A percentile compares a stretch with the other conserved stretches of the same genome.
phyloP scores from a whole-genome alignment of 176 grass and related monocot genomes.

The Otatea glauca region DNA sequence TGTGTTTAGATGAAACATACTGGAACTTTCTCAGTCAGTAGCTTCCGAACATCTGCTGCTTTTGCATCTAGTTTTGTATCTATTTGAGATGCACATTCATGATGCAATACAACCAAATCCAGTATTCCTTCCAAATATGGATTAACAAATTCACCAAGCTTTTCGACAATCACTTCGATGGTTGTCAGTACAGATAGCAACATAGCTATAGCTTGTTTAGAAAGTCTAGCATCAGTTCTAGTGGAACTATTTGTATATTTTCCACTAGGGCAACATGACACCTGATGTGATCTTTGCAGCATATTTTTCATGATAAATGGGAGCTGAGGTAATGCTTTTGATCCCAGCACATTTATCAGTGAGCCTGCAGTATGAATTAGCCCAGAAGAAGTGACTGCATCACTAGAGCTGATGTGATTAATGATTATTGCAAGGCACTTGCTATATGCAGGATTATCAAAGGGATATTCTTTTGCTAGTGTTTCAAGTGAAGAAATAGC shows the following conservation, averaged over 20 bases:
- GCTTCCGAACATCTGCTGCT: constrained; percentile 63
- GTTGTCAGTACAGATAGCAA: constrained; percentile 68
- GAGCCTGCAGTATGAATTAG: constrained; percentile 66
- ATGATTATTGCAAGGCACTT: constrained; percentile 64
- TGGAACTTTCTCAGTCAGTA: constrained; percentile 82
- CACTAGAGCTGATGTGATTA: constrained; percentile 61
- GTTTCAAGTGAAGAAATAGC: constrained; percentile 87
- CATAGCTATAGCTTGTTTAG: constrained; percentile 42
- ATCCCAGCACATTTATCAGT: constrained; percentile 82
- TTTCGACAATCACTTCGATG: constrained; percentile 77
- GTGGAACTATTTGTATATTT: constrained; percentile 30
- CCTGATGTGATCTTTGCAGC: constrained; percentile 61
- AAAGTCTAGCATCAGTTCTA: constrained; percentile 33
- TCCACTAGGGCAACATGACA: constrained; percentile 60
- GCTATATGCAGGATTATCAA: constrained; percentile 67
- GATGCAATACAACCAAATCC: constrained; percentile 73
- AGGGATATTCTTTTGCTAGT: constrained; percentile 73
- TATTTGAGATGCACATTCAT: constrained; percentile 57
- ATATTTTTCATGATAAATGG: constrained; percentile 83
- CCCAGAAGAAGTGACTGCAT: constrained; percentile 64
- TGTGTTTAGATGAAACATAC: constrained; percentile 58
- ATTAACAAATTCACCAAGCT: constrained; percentile 86
- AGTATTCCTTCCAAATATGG: constrained; percentile 75
- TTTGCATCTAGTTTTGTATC: constrained; percentile 70
- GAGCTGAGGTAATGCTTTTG: constrained; percentile 76